Conservation (phyloP, 345 rosid genomes). For the Eutrema yunnanense region DNA sequence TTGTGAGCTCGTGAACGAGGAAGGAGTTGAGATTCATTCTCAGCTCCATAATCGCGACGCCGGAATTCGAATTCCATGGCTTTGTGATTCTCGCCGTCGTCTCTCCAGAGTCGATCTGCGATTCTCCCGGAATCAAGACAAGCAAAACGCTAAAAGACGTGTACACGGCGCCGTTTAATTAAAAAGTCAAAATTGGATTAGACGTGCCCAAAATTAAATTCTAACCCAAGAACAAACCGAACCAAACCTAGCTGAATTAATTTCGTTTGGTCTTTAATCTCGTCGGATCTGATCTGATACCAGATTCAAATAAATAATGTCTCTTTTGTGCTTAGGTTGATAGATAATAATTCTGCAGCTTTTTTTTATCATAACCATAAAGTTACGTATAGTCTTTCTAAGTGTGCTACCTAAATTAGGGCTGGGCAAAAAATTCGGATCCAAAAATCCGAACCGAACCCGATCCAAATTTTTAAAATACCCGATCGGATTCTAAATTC, state of each 20-base stretch:
- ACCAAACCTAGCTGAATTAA: not conserved
- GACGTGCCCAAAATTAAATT: not conserved
- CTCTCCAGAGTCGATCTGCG: slow-evolving; percentile 8
- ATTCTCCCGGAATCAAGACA: not conserved
- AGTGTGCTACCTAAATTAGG: too few species aligned
- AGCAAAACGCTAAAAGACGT: not conserved
- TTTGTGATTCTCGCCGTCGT: not conserved
- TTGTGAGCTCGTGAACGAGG: slow-evolving; percentile 41
- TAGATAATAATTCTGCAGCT: too few species aligned
- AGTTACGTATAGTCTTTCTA: too few species aligned
- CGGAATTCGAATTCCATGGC: slow-evolving; percentile 56
- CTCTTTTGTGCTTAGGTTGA: too few species aligned
- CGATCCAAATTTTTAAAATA: too few species aligned
- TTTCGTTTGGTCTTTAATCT: not conserved
- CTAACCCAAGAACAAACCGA: not conserved
- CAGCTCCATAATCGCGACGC: slow-evolving; percentile 50
- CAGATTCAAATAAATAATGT: too few species aligned
- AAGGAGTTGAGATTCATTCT: slow-evolving; percentile 40
- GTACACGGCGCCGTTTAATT: not conserved
- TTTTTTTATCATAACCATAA: too few species aligned
- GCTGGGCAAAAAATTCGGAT: too few species aligned
- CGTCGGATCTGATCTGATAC: too few species aligned
- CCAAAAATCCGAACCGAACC: too few species aligned
- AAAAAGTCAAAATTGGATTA: not conserved
- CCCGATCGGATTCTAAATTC: too few species aligned